Base-by-base conservation (phyloP, 2,329 filamentous ascomycete genomes). In the Exophiala lecanii-corni region DNA sequence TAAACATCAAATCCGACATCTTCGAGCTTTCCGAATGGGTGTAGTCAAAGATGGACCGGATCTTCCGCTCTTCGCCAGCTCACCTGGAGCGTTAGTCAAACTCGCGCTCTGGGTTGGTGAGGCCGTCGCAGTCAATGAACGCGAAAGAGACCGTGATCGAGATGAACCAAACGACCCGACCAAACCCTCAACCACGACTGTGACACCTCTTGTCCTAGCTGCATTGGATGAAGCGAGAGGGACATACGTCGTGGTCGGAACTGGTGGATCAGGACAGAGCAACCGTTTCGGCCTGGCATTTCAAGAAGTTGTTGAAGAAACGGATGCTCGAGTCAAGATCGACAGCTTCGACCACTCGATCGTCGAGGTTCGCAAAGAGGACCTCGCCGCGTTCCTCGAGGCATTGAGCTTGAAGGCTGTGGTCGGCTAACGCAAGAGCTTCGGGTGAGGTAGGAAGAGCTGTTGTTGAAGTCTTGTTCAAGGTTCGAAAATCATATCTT, bases 331-430 rank as follows among this genome's bases (percentile, higher is more conserved):
- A 12, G 89, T 97, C 15, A 74, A 89, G 47, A 94, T 96, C 60
- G 92, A 98, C 66, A 94, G 86, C 63, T 98, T 98, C 59, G 92
- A 98, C 66, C 87, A 95, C 63, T 94, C 88, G 59, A 92, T 97
- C 5, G 89, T 97, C 35, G 92, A 98, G 63, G 91, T 98, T n/a
- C 83, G 83, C 67, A 96, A 95, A 70, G 92, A 97, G 61, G 92
- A 97, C 65, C 69, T 98, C 19, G 80, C 81, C 12, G 87, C 84
- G 0, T 98, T 98, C 63, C 71, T 98, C 54, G 92, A 98, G 69
- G 83, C 84, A 43, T 65, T 98, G 61, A 96, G 89, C 66, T 83
- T 89, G 76, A 94, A 94, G 75, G 82, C 82, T 43, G 89, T 97
- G 13, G 84, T 82, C 43, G 78, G 78, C 23, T 37, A 43, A 35